Base-by-base conservation (phyloP, 768 basidiomycete genomes). In the Kwoniella dendrophila region DNA sequence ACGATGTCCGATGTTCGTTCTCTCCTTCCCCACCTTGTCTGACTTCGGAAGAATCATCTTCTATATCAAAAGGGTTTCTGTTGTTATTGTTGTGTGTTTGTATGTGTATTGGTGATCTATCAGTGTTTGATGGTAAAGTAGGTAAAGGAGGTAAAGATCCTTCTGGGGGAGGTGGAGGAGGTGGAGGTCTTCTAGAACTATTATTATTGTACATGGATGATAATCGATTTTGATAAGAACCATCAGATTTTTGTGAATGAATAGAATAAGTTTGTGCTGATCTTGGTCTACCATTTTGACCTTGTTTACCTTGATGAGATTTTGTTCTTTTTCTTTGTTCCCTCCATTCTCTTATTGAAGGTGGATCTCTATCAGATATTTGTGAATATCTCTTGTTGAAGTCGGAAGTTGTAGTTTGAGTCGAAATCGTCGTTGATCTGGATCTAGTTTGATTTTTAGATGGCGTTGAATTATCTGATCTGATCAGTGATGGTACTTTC, bases 391-490 rank as follows among this genome's bases (percentile, higher is more conserved):
- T 22, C 49, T 33, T 51, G 1, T 29, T 51, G 34, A 33, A 20
- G n/a, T 51, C 26, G 10, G 32, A 29, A n/a, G 49, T 33, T 8
- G 49, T 51, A 18, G 32, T n/a, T 33, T 51, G 49, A n/a, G 49
- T 51, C 14, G 49, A 51, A 51, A 33, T 33, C 22, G 49, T 51
- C 10, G 49, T 51, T 33, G 49, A 51, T 33, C 49, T 29, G 14
- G 49, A 51, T 33, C 49, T 29, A 5, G 49, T 22, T n/a, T n/a
- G n/a, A n/a, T n/a, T n/a, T n/a, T 51, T 51, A 12, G 49, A 51
- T 16, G 55, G 40, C 27, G 52, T 47, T 3, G 55, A 56, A 33
- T 36, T 26, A 12, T 33, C 55, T 29, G 55, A 43, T 30, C 12
- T 34, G 26, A n/a, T 56, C 24, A 45, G 36, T 27, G 49, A 51